Evolutionary conservation across 495 filamentous ascomycete species (phyloP).

Genomic region (Hypoxylon cercidicola): DNA sequence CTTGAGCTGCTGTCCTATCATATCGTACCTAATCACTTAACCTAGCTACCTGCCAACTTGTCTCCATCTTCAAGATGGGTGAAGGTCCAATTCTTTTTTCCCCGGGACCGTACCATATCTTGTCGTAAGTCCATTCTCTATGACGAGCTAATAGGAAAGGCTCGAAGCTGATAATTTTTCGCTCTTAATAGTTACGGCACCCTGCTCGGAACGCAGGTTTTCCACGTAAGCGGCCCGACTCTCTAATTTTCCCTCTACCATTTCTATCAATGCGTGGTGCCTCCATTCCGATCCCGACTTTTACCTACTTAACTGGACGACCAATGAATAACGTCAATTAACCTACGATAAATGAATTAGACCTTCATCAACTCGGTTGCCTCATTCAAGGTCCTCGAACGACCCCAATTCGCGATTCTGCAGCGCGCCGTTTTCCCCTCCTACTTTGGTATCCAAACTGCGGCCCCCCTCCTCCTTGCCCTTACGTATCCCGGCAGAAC

Average conservation of each 20-base stretch:
- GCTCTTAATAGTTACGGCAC: conserved; percentile 72
- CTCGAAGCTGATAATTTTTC: conserved; percentile 15
- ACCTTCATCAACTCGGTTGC: conserved; percentile 83
- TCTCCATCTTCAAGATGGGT: conserved; percentile 31
- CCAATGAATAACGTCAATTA: conserved; percentile 2
- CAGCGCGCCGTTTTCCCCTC: conserved; percentile 83
- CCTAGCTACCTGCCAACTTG: neutral
- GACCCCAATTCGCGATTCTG: conserved; percentile 81
- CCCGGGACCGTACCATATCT: conserved; percentile 78
- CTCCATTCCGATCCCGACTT: neutral
- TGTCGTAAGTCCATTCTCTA: conserved; percentile 64
- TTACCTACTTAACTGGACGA: neutral
- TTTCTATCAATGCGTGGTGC: neutral
- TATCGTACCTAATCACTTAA: neutral
- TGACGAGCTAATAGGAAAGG: conserved; percentile 5
- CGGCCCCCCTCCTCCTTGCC: conserved; percentile 75
- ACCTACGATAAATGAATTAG: conserved; percentile 48
- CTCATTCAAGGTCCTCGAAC: conserved; percentile 76
- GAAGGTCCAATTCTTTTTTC: conserved; percentile 57
- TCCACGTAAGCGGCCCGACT: conserved; percentile 65
- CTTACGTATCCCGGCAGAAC: conserved; percentile 76
- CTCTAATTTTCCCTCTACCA: neutral
- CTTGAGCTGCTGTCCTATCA: neutral
- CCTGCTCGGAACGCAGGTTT: conserved; percentile 80
- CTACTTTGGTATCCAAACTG: conserved; percentile 86